Base-by-base conservation (phyloP, 208 protist genomes). In the Naegleria fowleri region DNA sequence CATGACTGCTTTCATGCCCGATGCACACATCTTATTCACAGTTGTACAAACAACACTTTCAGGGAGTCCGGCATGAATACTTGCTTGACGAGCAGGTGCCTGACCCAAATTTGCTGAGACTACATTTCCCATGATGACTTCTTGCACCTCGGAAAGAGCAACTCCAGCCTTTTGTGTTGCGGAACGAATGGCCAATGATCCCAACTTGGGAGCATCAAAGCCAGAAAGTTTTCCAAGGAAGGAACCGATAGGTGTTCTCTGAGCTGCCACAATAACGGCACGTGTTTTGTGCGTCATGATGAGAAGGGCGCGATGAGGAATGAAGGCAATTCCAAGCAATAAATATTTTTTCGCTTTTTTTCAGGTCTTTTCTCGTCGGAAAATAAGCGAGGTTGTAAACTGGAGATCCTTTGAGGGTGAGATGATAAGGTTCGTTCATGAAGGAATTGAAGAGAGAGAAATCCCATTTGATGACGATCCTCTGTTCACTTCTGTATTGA, bases 21-120 rank as follows among this genome's bases (percentile, higher is more conserved):
- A 96, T 38, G 95, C 91, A 92, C 96, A 98, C 22, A 97, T 96
- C 90, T 96, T 96, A 86, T 97, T 96, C 9, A 97, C n/a, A 3
- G 94, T 95, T 36, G 93, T 96, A 83, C 93, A 95, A 36, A 87
- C 11, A 7, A 87, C 52, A 9, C 48, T 92, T 76, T 84, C 6
- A 7, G 92, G 85, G 4, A 96, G 67, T 79, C 94, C 92, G 11
- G 94, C 94, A 33, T 93, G 41, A 29, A 96, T 88, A 11, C 87
- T 86, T 9, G 91, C 95, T 92, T 96, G 95, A 40, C 94, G 55
- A n/a, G 93, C 93, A n/a, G 96, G 95, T 29, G 93, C 93, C 90
- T 97, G 95, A 29, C 96, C 95, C 1, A 94, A 13, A 79, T 92
- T 92, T 41, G 94, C 92, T 22, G 39, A 88, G 3, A 96, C 33